Percentiles rank a stretch among this genome's conserved stretches.
Evolutionary conservation across 768 basidiomycete genomes (phyloP).

Genomic region (Naganishia kalamii): DNA sequence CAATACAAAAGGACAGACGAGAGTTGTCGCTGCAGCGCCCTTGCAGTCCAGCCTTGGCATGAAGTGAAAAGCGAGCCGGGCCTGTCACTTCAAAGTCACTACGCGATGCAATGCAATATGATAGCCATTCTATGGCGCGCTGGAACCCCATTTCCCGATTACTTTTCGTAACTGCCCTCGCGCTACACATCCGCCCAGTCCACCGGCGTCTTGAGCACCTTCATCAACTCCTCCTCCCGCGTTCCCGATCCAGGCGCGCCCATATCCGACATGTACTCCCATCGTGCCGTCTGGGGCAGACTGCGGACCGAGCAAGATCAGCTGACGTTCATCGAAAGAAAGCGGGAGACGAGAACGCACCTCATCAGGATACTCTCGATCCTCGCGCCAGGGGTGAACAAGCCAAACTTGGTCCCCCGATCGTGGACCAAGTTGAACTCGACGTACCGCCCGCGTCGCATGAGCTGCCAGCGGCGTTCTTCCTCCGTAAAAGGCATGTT

Average conservation of each 20-base stretch:
- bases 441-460: constrained; percentile 85
- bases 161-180: too few relatives aligned
- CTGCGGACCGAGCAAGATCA: constrained; percentile 19
- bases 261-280: constrained; percentile 81
- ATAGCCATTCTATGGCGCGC: too few relatives aligned
- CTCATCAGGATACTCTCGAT: constrained; percentile 89
- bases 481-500: constrained; percentile 51
- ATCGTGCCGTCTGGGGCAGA: constrained; percentile 74
- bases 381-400: constrained; percentile 74
- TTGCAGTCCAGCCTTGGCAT: too few relatives aligned
- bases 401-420: constrained; percentile 78
- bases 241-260: constrained; percentile 57
- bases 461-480: constrained; percentile 79
- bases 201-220: constrained; percentile 58
- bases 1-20: too few relatives aligned
- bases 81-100: too few relatives aligned
- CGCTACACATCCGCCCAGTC: constrained; percentile 54
- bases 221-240: constrained; percentile 61
- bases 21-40: too few relatives aligned
- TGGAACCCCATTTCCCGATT: too few relatives aligned
- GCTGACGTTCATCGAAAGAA: background rate
- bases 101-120: too few relatives aligned
- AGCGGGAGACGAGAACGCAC: constrained; percentile 26
- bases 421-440: constrained; percentile 89
- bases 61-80: too few relatives aligned